Conservation (phyloP, 768 basidiomycete genomes). For the Flagelloscypha sp. region DNA sequence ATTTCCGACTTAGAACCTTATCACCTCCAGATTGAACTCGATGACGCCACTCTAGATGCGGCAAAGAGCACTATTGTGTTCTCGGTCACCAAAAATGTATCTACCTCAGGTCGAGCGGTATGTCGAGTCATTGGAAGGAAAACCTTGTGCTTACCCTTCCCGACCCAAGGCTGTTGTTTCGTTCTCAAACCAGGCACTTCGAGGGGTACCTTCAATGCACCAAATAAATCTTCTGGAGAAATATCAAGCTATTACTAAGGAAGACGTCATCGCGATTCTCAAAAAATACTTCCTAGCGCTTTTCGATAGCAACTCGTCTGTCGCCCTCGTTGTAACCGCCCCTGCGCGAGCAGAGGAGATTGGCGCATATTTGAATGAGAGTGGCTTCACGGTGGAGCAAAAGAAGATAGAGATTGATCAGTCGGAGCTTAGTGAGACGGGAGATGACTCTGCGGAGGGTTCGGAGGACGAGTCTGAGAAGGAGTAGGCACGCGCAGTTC, state of each 20-base stretch:
- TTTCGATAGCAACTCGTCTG: constrained; percentile 68
- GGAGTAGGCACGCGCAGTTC: too few relatives aligned
- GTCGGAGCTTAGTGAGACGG: constrained; percentile 40
- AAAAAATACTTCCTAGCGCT: constrained; percentile 74
- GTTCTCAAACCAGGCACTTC: constrained; percentile 88
- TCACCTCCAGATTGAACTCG: constrained; percentile 58
- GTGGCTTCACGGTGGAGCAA: constrained; percentile 77
- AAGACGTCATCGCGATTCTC: constrained; percentile 64
- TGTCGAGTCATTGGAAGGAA: constrained; percentile 19
- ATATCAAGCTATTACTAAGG: constrained; percentile 72
- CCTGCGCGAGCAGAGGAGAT: constrained; percentile 74
- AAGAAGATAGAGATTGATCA: constrained; percentile 56
- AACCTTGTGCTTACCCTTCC: constrained; percentile 7
- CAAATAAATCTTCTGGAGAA: constrained; percentile 71
- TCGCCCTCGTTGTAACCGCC: constrained; percentile 76
- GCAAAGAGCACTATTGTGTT: constrained; percentile 91
- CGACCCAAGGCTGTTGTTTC: constrained; percentile 61
- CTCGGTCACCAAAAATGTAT: constrained; percentile 67
- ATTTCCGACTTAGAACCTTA: constrained; percentile 4
- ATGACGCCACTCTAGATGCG: constrained; percentile 75
- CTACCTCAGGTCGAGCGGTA: constrained; percentile 84
- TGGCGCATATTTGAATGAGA: constrained; percentile 45
- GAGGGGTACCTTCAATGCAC: constrained; percentile 67
- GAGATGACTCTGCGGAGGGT: too few relatives aligned
- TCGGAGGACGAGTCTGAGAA: constrained; percentile 27